Evolutionary conservation across 2,329 filamentous ascomycete species (phyloP).

Genomic region (Colletotrichum lini): DNA sequence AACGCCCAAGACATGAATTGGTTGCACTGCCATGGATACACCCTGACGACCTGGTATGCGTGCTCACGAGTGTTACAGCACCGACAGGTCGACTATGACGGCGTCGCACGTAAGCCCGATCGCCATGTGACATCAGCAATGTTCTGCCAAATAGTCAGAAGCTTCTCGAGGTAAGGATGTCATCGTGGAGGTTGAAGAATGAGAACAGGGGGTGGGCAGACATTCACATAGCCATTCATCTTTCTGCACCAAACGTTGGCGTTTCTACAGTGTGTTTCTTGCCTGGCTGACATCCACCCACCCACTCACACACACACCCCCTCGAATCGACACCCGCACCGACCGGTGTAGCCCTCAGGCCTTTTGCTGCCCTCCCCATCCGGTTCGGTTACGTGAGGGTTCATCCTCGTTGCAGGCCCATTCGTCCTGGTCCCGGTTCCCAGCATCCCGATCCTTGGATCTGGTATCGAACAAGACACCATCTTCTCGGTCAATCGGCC

Average conservation of each 20-base stretch:
- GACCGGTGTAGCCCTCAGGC: not conserved
- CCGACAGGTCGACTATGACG: too few relatives aligned
- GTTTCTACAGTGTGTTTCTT: not conserved
- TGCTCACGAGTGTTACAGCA: not conserved
- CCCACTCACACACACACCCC: not conserved
- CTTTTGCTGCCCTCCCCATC: slow-evolving; percentile 3
- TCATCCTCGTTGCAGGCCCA: slow-evolving; percentile 24
- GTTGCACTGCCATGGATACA: slow-evolving; percentile 27
- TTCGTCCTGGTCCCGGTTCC: slow-evolving; percentile 5
- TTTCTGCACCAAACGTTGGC: slow-evolving; percentile 4
- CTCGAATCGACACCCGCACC: slow-evolving; percentile 17
- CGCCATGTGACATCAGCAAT: slow-evolving; percentile 9
- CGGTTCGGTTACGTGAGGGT: slow-evolving; percentile 26
- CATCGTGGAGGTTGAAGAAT: not conserved
- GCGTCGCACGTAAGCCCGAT: slow-evolving; percentile 2
- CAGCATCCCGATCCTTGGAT: slow-evolving; percentile 27
- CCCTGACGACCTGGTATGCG: slow-evolving; percentile 16
- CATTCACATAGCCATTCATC: not conserved
- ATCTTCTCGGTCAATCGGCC: not conserved
- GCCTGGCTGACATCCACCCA: too few relatives aligned
- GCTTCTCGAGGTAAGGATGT: not conserved
- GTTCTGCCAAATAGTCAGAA: slow-evolving; percentile 18
- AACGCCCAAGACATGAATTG: slow-evolving; percentile 29
- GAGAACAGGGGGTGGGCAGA: slow-evolving; percentile 1
- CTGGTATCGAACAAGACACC: slow-evolving; percentile 14